Base-by-base conservation (phyloP, 2,329 filamentous ascomycete species). In the Zasmidium cellare region DNA sequence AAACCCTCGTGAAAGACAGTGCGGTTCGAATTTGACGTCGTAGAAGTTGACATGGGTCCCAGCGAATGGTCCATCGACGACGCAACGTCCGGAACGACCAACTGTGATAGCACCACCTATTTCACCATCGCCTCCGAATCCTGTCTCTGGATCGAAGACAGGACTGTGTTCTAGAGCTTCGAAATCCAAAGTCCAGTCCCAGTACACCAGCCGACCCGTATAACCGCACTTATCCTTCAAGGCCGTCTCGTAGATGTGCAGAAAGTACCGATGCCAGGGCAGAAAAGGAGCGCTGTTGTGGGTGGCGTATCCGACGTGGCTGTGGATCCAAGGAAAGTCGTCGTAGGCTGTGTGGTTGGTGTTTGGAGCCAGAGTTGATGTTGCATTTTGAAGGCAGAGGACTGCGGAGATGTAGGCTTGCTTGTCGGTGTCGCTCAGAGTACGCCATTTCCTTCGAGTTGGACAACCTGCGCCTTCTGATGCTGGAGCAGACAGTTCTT, bases 241-340 rank as follows among this genome's bases (percentile, higher is more conserved):
- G 7, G 67, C 59, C 2, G 19, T 53, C 53, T 70, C 68, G 41
- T 67, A 68, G 18, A 62, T 55, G 46, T 66, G 61, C 16, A 69
- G 44, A 48, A 67, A 67, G 46, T 62, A 69, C 28, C 68, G 60
- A 51, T 71, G 68, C 67, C 68, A 69, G 6, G 65, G 62, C 9
- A 69, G 53, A 52, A 67, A 71, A 3, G 61, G 47, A 2, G 62
- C 62, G 24, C 58, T 63, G 48, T 64, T 53, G 48, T 66, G 66
- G 1, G 54, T 52, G 7, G 31, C 14, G 20, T 46, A 56, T n/a
- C 54, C 54, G 28, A 56, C 47, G 31, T 51, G 53, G 23, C 46
- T 56, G 55, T 69, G 65, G 12, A 65, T 57, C 28, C 56, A 67
- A 0, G 67, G 62, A 45, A 65, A 69, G 53, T 69, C 67, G 23